Percentiles rank a stretch among this genome's conserved stretches.
phyloP scores from a whole-genome alignment of 371 early-diverging fungal species.

The Lichtheimia corymbifera region DNA sequence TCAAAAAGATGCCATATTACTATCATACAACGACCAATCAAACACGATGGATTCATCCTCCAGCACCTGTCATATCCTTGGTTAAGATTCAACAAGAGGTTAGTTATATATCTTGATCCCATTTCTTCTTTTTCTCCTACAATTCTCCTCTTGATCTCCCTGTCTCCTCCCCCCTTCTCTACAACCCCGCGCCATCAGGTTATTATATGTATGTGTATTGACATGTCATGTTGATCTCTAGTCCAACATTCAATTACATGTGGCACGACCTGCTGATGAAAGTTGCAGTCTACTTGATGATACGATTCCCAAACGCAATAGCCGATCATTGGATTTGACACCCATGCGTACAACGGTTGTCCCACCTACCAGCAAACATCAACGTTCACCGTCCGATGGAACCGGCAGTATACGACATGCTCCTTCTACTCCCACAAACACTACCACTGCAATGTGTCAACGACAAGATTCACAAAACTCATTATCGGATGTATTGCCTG shows the following conservation, averaged over 20 bases:
- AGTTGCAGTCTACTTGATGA: slow-evolving; percentile 6
- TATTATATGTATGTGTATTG: too few relatives aligned
- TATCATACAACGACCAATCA: slow-evolving; percentile 84
- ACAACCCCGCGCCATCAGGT: too few relatives aligned
- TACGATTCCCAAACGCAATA: slow-evolving; percentile 17
- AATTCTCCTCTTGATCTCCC: background rate
- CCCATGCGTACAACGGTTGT: slow-evolving; percentile 12
- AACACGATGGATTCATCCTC: slow-evolving; percentile 86
- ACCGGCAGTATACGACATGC: slow-evolving; percentile 11
- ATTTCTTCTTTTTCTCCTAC: background rate
- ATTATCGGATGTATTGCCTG: slow-evolving; percentile 20
- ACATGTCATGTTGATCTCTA: background rate
- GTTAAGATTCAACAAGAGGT: slow-evolving; percentile 54
- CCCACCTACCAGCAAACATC: slow-evolving; percentile 20
- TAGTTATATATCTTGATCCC: background rate
- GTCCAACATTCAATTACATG: slow-evolving; percentile 5
- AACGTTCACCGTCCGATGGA: slow-evolving; percentile 30
- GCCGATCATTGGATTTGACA: slow-evolving; percentile 26
- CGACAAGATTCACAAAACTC: slow-evolving; percentile 17
- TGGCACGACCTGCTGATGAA: background rate
- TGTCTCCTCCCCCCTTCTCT: background rate
- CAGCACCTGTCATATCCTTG: slow-evolving; percentile 70
- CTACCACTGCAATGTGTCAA: background rate
- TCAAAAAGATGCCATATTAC: slow-evolving; percentile 81
- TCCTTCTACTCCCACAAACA: background rate